Conservation (phyloP, 108 stramenopile species). For the Nitzschia sp. region DNA sequence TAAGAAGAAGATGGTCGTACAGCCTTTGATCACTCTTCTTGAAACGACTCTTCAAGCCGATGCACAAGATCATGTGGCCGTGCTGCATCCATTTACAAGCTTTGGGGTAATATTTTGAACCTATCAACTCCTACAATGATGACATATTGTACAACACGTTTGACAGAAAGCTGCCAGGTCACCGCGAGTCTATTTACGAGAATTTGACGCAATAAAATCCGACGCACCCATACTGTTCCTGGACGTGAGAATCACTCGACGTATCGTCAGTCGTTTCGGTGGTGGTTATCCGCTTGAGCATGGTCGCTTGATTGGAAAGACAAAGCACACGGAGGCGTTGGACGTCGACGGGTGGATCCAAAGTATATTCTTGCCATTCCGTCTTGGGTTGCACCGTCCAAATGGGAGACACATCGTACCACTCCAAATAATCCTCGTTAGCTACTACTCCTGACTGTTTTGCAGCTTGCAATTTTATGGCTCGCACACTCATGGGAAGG, state of each 20-base stretch:
- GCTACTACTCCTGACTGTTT: no score
- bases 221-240: background rate
- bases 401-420: slow-evolving; percentile 21
- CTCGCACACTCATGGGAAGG: slow-evolving; percentile 20
- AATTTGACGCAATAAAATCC: slow-evolving; percentile 11
- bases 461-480: slow-evolving; percentile 12
- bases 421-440: no score
- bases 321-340: slow-evolving; percentile 24
- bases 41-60: no score
- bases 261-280: background rate
- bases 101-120: no score
- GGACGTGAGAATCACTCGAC: background rate
- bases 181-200: no score
- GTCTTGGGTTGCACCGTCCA: slow-evolving; percentile 22
- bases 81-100: no score
- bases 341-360: slow-evolving; percentile 20
- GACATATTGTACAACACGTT: no score
- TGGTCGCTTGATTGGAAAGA: slow-evolving; percentile 35
- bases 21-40: no score
- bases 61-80: no score
- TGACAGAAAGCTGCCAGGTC: no score
- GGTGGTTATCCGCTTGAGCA: background rate
- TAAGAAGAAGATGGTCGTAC: no score
- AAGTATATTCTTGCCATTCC: slow-evolving; percentile 21
- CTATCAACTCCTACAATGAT: no score